Base-by-base conservation (phyloP, 2,329 filamentous ascomycete genomes). In the Gyromitra esculenta region DNA sequence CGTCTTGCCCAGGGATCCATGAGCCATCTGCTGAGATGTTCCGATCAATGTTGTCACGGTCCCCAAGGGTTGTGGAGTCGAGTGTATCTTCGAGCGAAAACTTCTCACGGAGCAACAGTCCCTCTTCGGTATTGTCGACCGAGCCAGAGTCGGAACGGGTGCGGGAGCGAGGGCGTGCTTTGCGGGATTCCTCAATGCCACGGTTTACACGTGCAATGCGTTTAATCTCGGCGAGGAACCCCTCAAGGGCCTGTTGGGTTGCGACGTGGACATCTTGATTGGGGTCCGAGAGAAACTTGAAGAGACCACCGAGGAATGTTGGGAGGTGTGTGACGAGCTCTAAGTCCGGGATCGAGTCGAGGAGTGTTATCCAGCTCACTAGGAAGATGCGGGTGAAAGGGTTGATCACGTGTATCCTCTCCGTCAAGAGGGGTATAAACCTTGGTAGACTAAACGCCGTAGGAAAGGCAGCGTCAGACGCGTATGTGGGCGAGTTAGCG, bases 1-100 rank as follows among this genome's bases (percentile, higher is more conserved):
- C 94, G 83, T 99, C 96, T 84, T 99, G 96, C 0, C 96, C 96
- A 0, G 96, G 96, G 59, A 98, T 91, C 94, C 95, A 99, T 82
- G 98, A 96, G 76, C 94, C 94, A 80, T 97, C 94, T 57, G 88
- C 90, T 77, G 89, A 90, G 15, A 87, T 85, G 39, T 88, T 88
- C 15, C 37, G 57, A 4, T 69, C 66, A 6, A 41, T 6, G 41
- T 39, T 43, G 87, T 87, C 1, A 88, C 87, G 4, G 56, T 86
- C 86, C n/a, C 86, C 86, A 39, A 85, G 85, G 18, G 84, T 84
- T 25, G 87, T 86, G 13, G 88, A 87, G 39, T 88, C 88, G 3
- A 87, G 89, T 75, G 90, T 87, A 37, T 81, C 80, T 5, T 67
- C 69, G 50, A 73, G 60, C n/a, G 75, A 65, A 9, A 86, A 85